Base-by-base conservation (phyloP, 179 eudicot genomes). In the Spergularia azorica region DNA sequence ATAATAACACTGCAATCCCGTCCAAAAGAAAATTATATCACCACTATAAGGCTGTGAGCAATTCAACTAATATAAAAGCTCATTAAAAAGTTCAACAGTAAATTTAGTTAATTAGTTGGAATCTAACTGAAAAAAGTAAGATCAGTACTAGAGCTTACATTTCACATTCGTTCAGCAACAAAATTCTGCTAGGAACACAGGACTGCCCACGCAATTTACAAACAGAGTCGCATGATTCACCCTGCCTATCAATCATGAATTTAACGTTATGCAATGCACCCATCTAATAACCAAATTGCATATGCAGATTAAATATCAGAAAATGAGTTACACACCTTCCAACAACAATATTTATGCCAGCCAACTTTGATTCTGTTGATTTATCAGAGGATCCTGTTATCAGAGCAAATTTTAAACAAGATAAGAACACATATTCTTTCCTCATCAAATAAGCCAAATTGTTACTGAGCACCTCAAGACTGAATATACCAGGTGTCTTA, bases 161-260 rank as follows among this genome's bases (percentile, higher is more conserved):
- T 83, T 89, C 90, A 81, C 99, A 96, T 61, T 90, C 86, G 82
- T 92, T 94, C 73, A 96, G 97, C 50, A 90, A 73, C 64, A 71
- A 52, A 46, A 96, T 87, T 87, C 93, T 91, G 93, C 89, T 88
- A 72, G 91, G 87, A 26, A 96, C 93, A 71, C 99, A 96, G 51
- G 96, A 90, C 79, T 87, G 86, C 74, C 94, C 94, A 54, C 79
- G 83, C 73, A 82, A 84, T 87, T 94, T 94, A 86, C 99, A 96
- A 71, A 80, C 94, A 51, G 89, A 85, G 79, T 92, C 89, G 66
- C 99, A 96, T 13, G 99, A 96, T 81, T 94, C 96, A 63, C 97
- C 98, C 86, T 90, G 98, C 90, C 98, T 94, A 84, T 74, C 72
- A 46, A 71, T 69, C 77, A 69, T 51, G 63, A 71, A 61, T 75